Base-by-base conservation (phyloP, 2,329 filamentous ascomycete genomes). In the Plectosphaerella cucumerina region DNA sequence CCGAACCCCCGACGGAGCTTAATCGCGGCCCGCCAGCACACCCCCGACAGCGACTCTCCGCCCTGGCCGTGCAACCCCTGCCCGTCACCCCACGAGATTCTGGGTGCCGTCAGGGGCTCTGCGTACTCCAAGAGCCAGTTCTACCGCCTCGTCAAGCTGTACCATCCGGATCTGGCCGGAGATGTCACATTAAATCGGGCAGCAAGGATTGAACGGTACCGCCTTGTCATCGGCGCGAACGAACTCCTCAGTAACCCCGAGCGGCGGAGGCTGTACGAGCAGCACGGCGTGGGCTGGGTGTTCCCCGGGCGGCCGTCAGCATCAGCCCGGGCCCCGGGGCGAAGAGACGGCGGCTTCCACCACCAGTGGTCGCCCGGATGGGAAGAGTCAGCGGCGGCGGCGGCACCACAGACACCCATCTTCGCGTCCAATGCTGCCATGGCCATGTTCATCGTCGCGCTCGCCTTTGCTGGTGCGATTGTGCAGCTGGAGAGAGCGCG, bases 11-110 rank as follows among this genome's bases (percentile, higher is more conserved):
- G 26, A 11, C 26, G 26, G 8, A 31, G 26, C 26, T 1, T 23
- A 21, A 6, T 23, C 23, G 2, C n/a, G 11, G 22, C n/a, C 15
- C 2, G 8, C 22, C 9, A 31, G 12, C 26, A 31, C 22, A 21
- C 14, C 12, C 44, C 12, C 34, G 35, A 6, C 17, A 22, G 23
- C 18, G 26, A 11, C 8, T 11, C 26, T 3, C 26, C 43, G 8
- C 35, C 41, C 11, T 59, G 58, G 58, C 58, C 55, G 18, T 17
- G 22, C 8, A 18, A 17, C 12, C 34, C 52, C 3, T 37, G 18
- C 9, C 56, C 56, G 6, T 56, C 55, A 9, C 56, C 55, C 3
- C 51, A 59, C 23, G 51, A 58, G 17, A 51, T 59, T 11, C 53
- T 58, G 2, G 26, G 41, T 5, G 41, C 31, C n/a, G 21, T 49